phyloP scores from a whole-genome alignment of 2,329 filamentous ascomycete species.

The Ophiostoma sp. region DNA sequence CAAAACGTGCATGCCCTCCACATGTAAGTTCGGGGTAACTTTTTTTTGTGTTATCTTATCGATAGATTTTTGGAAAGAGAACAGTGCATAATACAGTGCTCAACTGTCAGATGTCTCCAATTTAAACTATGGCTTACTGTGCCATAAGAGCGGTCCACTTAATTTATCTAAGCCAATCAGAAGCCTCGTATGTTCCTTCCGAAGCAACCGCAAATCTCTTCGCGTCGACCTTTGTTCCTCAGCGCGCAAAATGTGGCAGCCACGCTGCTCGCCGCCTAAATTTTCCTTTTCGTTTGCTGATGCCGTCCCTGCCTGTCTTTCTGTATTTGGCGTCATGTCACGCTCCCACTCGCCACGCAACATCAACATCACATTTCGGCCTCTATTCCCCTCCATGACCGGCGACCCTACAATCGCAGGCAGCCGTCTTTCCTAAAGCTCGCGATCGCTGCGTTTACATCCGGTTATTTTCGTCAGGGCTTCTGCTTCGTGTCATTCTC shows the following conservation, averaged over 20 bases:
- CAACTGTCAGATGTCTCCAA: neutral
- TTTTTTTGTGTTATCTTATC: slow-evolving; percentile 27
- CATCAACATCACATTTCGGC: slow-evolving; percentile 9
- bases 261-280: slow-evolving; percentile 18
- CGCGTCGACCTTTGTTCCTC: neutral
- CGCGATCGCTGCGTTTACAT: neutral
- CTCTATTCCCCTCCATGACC: neutral
- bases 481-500: neutral
- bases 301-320: neutral
- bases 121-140: neutral
- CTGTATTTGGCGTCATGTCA: slow-evolving; percentile 26
- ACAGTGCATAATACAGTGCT: slow-evolving; percentile 4
- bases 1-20: neutral
- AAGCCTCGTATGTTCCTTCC: slow-evolving; percentile 34
- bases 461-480: neutral
- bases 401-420: neutral
- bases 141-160: neutral
- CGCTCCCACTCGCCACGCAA: slow-evolving; percentile 19
- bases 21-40: slow-evolving; percentile 14
- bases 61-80: neutral
- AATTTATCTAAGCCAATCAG: slow-evolving; percentile 25
- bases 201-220: slow-evolving; percentile 24
- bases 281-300: slow-evolving; percentile 8
- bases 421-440: neutral
- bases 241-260: slow-evolving; percentile 16